Conservation (phyloP, 176 grass and related monocot genomes). For the Canna indica region DNA sequence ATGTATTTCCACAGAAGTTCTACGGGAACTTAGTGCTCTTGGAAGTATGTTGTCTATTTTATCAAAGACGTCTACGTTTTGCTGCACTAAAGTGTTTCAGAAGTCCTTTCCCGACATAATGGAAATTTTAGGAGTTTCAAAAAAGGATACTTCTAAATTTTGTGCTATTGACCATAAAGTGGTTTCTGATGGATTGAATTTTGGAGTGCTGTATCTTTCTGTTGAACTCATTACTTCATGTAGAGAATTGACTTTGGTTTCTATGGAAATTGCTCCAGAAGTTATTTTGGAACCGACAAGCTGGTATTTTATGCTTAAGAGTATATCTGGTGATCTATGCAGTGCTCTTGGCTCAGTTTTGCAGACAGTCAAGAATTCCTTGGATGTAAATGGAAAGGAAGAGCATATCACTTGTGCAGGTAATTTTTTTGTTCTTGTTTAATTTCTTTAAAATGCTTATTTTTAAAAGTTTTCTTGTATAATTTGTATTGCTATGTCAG, state of each 20-base stretch:
- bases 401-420: constrained; percentile 45
- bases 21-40: constrained; percentile 42
- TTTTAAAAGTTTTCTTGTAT: constrained; percentile 10
- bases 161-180: constrained; percentile 25
- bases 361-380: constrained; percentile 4
- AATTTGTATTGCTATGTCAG: not conserved
- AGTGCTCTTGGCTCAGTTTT: constrained; percentile 39
- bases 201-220: constrained; percentile 70
- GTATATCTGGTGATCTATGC: constrained; percentile 30
- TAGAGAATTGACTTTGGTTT: constrained; percentile 53
- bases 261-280: constrained; percentile 24
- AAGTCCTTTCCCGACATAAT: constrained; percentile 62
- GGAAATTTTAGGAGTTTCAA: constrained; percentile 46
- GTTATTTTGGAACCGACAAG: constrained; percentile 41
- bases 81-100: constrained; percentile 71
- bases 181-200: constrained; percentile 33
- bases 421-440: constrained; percentile 24
- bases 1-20: constrained; percentile 27
- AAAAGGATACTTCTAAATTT: constrained; percentile 18
- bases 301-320: constrained; percentile 58
- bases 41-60: constrained; percentile 60
- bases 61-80: constrained; percentile 52
- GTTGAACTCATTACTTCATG: constrained; percentile 74
- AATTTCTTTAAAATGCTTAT: constrained; percentile 20
- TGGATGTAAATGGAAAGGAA: constrained; percentile 30